Base-by-base conservation (phyloP, 208 protist species). In the Leishmania gerbilli region DNA sequence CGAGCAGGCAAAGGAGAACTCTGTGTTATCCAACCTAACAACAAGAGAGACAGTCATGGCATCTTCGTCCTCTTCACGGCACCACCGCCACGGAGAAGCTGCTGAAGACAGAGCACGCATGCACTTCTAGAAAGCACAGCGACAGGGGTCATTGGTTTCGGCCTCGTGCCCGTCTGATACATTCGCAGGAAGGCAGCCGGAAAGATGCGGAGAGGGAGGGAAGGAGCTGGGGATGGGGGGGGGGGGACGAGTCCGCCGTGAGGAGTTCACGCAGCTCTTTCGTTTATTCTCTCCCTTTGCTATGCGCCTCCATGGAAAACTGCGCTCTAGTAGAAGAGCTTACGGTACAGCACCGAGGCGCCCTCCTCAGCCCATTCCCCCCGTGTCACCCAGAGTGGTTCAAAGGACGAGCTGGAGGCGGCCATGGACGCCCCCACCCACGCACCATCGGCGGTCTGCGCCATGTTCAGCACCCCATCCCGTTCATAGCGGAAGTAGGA, bases 391-490 rank as follows among this genome's bases (percentile, higher is more conserved):
- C 95, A 97, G 51, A 97, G 71, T 21, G 95, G 87, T 7, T 87
- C 79, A 82, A 97, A 96, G 24, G 93, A 89, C 1, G 93, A 94
- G 82, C 91, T 95, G 11, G 88, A 85, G 9, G 95, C 92, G 11
- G 90, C 88, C 67, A 97, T 83, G n/a, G 92, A 95, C 8, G 92
- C 93, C 13, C 95, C 95, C 2, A 77, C 81, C 93, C 95, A 97
- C 45, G 93, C 90, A 2, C 90, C 92, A 47, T 95, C 89, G 24
- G 69, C 78, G 19, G 83, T 76, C 71, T 71, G 53, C 17, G 79
- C 77, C 37, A 88, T 74, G 34, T 76, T 42, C 47, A 95, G 84
- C 64, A 80, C 80, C 37, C 84, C 87, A 15, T 95, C 92, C 3
- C 86, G 86, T 79, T 92, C 94, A 76, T 91, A 92, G 31, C 92